Conservation (phyloP, 2,329 filamentous ascomycete species). For the Aureobasidium sp. region DNA sequence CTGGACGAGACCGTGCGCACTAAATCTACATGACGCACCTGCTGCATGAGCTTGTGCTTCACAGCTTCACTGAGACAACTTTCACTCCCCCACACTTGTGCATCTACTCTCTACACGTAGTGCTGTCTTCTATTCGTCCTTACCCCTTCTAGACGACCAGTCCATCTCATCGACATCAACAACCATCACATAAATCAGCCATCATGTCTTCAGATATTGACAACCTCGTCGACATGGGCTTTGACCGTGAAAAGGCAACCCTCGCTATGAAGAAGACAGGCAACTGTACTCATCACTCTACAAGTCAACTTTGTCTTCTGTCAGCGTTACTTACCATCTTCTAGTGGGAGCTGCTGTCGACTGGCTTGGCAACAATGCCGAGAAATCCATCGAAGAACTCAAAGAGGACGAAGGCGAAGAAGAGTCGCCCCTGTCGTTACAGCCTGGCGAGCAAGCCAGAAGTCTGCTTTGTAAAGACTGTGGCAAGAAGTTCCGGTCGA, state of each 20-base stretch:
- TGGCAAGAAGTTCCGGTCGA: slow-evolving; percentile 79
- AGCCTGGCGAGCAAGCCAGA: slow-evolving; percentile 63
- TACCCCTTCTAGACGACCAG: background rate
- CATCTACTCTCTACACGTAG: background rate
- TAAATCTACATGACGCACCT: background rate
- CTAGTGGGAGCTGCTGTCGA: slow-evolving; percentile 81
- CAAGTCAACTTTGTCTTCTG: background rate
- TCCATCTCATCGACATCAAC: background rate
- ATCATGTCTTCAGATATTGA: slow-evolving; percentile 48
- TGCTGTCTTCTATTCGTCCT: background rate
- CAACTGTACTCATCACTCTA: slow-evolving; percentile 53
- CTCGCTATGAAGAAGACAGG: slow-evolving; percentile 79
- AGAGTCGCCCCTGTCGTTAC: slow-evolving; percentile 53
- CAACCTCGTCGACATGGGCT: slow-evolving; percentile 62
- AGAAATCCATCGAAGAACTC: slow-evolving; percentile 78
- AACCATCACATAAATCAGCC: slow-evolving; percentile 1
- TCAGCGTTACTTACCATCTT: background rate
- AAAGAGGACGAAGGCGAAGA: slow-evolving; percentile 38
- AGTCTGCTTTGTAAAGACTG: slow-evolving; percentile 94
- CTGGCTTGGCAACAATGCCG: slow-evolving; percentile 89
- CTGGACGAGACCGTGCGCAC: background rate
- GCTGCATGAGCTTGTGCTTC: background rate
- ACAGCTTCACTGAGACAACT: background rate
- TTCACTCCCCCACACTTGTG: background rate
- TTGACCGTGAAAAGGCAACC: slow-evolving; percentile 73